Conservation (phyloP, 2,329 filamentous ascomycete genomes). For the Rutstroemia sp. region DNA sequence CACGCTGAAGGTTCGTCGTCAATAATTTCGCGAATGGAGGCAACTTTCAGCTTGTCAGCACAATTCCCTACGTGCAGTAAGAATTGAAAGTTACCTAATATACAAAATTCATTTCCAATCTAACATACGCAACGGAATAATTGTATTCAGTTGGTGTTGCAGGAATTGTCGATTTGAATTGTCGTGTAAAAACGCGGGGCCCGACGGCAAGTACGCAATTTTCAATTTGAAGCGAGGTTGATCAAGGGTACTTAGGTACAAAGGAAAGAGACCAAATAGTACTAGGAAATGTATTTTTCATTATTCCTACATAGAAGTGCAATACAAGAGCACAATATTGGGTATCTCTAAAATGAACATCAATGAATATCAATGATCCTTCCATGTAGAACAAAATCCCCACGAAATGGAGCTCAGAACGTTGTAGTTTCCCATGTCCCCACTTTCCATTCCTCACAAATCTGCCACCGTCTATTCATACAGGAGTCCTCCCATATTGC, state of each 20-base stretch:
- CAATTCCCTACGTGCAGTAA: conserved; percentile 4
- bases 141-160: not conserved
- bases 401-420: not conserved
- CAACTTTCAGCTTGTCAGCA: conserved; percentile 13
- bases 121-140: not conserved
- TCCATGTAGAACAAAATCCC: not conserved
- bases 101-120: not conserved
- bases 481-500: not conserved
- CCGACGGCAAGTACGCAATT: conserved; percentile 5
- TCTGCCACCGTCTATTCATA: not conserved
- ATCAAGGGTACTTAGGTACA: conserved; percentile 8
- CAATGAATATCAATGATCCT: not conserved
- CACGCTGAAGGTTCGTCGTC: conserved; percentile 5
- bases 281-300: not conserved
- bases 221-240: conserved; percentile 10
- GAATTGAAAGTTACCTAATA: not conserved
- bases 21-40: not conserved
- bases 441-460: not conserved
- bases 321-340: not conserved
- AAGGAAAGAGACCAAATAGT: not conserved
- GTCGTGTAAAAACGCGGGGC: conserved; percentile 8
- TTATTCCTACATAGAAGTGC: conserved; percentile 1
- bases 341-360: not conserved
- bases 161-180: conserved; percentile 1
- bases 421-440: not conserved